Evolutionary conservation across 202 grass and related monocot species (phyloP), one percentile per base, ranked within the genome.

Genomic region (Saccharum hybrid): DNA sequence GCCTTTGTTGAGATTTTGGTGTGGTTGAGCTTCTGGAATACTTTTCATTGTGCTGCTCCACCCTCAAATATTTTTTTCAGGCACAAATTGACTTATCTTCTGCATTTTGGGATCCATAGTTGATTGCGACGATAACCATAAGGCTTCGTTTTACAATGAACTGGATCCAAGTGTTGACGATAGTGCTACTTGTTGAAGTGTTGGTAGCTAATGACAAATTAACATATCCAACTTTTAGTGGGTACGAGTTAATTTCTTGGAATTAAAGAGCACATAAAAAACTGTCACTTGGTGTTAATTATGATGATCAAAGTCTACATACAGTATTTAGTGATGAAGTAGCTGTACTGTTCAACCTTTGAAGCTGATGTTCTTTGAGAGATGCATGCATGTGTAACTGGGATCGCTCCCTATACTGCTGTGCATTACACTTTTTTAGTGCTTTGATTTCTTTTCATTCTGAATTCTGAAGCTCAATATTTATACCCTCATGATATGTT

Each of bases 1-100:
- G 21, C 66, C 31, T 78, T 78, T 63, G 48, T 48, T 36, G 34
- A 30, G 21, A 73, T 85, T 63, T 70, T 33, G 41, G 76, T 81
- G 36, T 54, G 13, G 1, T 79, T 66, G 6, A 38, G 23, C 70
- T 79, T 72, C 48, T 68, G 38, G 42, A 21, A 84, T 52, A 42
- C 30, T 72, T 65, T 30, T 31, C 10, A 18, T 59, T 63, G 6
- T 66, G 31, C 26, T 86, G 62, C 26, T 79, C 34, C 5, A 8
- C n/a, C 34, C 8, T 10, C 30, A 69, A 14, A 23, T 61, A 69
- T 45, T 37, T 78, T 38, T 38, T 59, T 77, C 7, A 41, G 36
- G 42, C 10, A 40, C 10, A 51, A 54, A 70, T 28, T 63, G 7
- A 63, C 4, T 61, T 68, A 46, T 75, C 8, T 69, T 84, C 49